Conservation (phyloP, 345 rosid genomes). For the Brassica nigra region DNA sequence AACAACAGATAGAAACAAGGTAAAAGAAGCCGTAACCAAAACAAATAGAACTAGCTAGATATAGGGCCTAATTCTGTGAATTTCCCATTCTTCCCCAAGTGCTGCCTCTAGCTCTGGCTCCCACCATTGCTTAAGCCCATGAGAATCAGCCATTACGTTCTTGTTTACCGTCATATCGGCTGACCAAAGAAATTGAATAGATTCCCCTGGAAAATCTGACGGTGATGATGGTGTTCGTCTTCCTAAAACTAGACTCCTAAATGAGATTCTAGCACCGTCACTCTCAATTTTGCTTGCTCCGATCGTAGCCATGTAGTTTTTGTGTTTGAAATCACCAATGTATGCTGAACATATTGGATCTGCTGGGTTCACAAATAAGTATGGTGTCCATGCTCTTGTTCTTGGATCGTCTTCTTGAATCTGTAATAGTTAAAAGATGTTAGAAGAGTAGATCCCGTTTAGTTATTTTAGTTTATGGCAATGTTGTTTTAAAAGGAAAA, state of each 20-base stretch:
- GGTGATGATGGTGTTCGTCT: background rate
- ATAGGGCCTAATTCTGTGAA: too few relatives aligned
- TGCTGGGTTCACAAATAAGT: constrained; percentile 51
- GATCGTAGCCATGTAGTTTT: background rate
- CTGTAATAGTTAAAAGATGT: background rate
- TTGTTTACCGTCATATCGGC: constrained; percentile 44
- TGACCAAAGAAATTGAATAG: constrained; percentile 57
- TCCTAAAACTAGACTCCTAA: constrained; percentile 42
- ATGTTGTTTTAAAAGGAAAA: background rate
- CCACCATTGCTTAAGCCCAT: constrained; percentile 72
- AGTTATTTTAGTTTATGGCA: background rate
- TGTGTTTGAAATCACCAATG: constrained; percentile 53
- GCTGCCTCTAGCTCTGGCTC: constrained; percentile 7
- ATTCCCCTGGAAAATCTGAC: constrained; percentile 21
- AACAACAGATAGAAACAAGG: too few relatives aligned
- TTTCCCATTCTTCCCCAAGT: background rate
- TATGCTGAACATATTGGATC: constrained; percentile 60
- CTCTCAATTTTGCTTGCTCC: constrained; percentile 33
- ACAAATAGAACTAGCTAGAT: too few relatives aligned
- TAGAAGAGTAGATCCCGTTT: background rate
- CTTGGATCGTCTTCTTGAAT: constrained; percentile 20
- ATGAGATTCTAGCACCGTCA: constrained; percentile 38
- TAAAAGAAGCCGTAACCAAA: too few relatives aligned
- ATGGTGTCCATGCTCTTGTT: constrained; percentile 50
- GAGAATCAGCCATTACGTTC: constrained; percentile 35